Percentiles rank a stretch among this genome's conserved stretches.
phyloP scores from a whole-genome alignment of 805 yeast species.

The Suhomyces xylopsoci region DNA sequence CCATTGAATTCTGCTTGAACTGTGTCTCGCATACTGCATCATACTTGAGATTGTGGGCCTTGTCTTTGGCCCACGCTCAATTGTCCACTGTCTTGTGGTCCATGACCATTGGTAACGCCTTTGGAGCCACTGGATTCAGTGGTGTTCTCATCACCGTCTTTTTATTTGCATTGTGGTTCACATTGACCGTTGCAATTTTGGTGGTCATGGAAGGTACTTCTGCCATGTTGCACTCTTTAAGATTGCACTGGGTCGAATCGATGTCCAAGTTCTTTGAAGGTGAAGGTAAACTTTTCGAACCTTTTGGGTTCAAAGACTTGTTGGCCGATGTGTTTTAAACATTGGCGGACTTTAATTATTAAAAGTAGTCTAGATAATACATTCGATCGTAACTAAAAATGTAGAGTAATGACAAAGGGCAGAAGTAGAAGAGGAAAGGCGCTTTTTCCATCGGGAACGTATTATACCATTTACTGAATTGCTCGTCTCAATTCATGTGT shows the following conservation, averaged over 20 bases:
- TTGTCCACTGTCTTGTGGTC: conserved; percentile 71
- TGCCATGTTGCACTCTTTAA: conserved; percentile 76
- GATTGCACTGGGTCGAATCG: conserved; percentile 81
- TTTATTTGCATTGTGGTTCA: conserved; percentile 73
- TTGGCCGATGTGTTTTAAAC: conserved; percentile 11
- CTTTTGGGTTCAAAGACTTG: conserved; percentile 46
- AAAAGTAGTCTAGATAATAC: background rate
- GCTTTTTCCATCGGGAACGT: too few species aligned
- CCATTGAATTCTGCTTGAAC: conserved; percentile 75
- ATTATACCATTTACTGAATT: too few species aligned
- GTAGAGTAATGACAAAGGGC: background rate
- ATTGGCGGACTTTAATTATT: background rate
- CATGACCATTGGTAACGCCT: conserved; percentile 67
- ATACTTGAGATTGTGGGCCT: conserved; percentile 73
- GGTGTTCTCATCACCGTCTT: conserved; percentile 60
- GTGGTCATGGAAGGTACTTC: conserved; percentile 82
- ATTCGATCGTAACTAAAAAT: background rate
- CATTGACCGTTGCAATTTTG: conserved; percentile 62
- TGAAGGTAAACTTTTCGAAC: conserved; percentile 67
- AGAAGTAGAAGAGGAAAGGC: too few species aligned
- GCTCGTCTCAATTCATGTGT: too few species aligned
- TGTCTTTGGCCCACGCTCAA: conserved; percentile 78
- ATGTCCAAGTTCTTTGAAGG: conserved; percentile 80
- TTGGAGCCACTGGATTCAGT: conserved; percentile 49
- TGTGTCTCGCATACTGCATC: conserved; percentile 82